A percentile compares a stretch with the other conserved stretches of the same genome.
These are phyloP conservation scores for Warburgia ugandensis DNA, from an alignment of 164 flowering plant species.

Conservation along the genomic window DNA sequence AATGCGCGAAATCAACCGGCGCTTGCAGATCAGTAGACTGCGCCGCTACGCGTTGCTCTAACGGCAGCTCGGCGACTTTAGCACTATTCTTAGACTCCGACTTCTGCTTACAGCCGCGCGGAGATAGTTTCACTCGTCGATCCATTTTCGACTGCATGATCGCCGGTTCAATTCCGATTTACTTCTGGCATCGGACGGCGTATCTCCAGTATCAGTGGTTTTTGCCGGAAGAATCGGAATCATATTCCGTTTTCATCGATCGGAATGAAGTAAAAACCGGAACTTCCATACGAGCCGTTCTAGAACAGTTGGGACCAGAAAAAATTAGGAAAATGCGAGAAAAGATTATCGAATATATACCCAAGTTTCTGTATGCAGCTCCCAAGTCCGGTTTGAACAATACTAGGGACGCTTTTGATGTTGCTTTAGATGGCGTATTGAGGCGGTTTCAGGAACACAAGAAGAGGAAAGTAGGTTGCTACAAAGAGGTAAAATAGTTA, in stretches of 20 bases:
- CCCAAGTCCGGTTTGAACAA: slow-evolving; percentile 40
- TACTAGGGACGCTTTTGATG: slow-evolving; percentile 74
- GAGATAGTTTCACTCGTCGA: slow-evolving; percentile 90
- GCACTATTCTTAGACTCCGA: slow-evolving; percentile 67
- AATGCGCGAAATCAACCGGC: slow-evolving; percentile 44
- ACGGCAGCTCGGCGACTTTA: slow-evolving; percentile 55
- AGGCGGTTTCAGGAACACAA: slow-evolving; percentile 48
- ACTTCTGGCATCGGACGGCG: slow-evolving; percentile 85
- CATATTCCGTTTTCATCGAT: slow-evolving; percentile 85
- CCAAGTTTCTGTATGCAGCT: slow-evolving; percentile 59
- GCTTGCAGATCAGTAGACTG: slow-evolving; percentile 68
- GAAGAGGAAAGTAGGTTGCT: background rate
- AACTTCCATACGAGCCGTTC: slow-evolving; percentile 41
- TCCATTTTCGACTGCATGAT: slow-evolving; percentile 95
- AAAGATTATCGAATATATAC: slow-evolving; percentile 60
- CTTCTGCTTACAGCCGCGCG: slow-evolving; percentile 90
- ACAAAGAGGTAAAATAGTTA: background rate
- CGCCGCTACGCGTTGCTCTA: slow-evolving; percentile 43
- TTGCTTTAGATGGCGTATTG: slow-evolving; percentile 75
- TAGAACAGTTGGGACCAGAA: slow-evolving; percentile 44
- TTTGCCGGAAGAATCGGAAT: slow-evolving; percentile 54
- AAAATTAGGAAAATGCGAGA: slow-evolving; percentile 63
- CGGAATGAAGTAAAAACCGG: slow-evolving; percentile 62
- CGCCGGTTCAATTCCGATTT: slow-evolving; percentile 94
- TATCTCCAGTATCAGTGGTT: slow-evolving; percentile 88